Percentiles rank a stretch among this genome's conserved stretches.
phyloP scores from a whole-genome alignment of 1,284 basidiomycete species.

The Ganoderma leucocontextum region DNA sequence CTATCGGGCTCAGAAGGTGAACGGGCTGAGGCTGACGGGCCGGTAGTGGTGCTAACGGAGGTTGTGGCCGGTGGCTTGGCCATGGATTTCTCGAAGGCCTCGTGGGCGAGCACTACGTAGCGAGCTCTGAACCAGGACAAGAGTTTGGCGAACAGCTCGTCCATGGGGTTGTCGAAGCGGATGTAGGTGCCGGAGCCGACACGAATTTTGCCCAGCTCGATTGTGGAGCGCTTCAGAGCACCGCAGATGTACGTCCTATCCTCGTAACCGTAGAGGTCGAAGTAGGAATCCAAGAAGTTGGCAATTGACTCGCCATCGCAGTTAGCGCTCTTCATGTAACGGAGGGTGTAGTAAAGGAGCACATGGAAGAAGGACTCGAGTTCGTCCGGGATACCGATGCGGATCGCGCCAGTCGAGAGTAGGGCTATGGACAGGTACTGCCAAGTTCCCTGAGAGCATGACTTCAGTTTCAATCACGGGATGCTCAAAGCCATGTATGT shows the following conservation, averaged over 20 bases:
- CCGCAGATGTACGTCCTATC: not conserved
- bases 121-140: slow-evolving; percentile 6
- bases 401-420: not conserved
- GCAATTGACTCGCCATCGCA: not conserved
- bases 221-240: not conserved
- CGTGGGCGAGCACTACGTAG: not conserved
- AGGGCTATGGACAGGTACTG: not conserved
- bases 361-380: slow-evolving; percentile 10
- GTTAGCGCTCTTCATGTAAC: not conserved
- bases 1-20: too few relatives aligned
- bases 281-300: not conserved
- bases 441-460: slow-evolving; percentile 6
- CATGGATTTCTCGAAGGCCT: not conserved
- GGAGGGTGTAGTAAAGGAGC: slow-evolving; percentile 3
- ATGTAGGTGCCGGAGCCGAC: not conserved
- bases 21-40: too few relatives aligned
- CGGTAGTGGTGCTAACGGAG: too few relatives aligned
- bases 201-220: not conserved
- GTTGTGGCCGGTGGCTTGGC: too few relatives aligned
- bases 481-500: not conserved
- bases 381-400: not conserved
- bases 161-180: not conserved
- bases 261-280: not conserved
- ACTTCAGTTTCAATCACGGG: not conserved
- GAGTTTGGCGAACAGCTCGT: not conserved